Evolutionary conservation across 805 yeast genomes (phyloP).

Genomic region (Blastobotrys terrestris): DNA sequence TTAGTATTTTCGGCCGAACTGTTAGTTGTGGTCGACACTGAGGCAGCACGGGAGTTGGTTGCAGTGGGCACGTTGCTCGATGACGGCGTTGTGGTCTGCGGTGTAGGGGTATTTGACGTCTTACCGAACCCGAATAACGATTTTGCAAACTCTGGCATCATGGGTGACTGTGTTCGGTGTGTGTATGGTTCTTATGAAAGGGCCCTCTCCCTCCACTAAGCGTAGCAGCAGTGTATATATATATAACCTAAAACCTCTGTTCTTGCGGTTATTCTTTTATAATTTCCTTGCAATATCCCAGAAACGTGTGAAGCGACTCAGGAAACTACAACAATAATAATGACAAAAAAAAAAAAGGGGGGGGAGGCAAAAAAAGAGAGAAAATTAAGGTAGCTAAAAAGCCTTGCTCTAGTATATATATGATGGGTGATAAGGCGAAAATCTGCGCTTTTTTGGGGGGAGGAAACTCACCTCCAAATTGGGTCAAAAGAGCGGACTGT

Average conservation of each 20-base stretch:
- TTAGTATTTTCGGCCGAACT: neutral
- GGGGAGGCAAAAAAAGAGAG: neutral
- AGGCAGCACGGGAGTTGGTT: constrained; percentile 5
- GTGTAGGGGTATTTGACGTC: constrained; percentile 3
- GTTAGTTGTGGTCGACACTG: neutral
- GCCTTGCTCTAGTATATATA: neutral
- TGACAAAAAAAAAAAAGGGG: too few relatives aligned
- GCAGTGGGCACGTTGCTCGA: constrained; percentile 6
- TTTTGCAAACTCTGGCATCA: constrained; percentile 22
- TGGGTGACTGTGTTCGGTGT: neutral
- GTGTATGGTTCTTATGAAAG: neutral
- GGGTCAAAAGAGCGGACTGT: neutral
- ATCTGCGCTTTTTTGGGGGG: neutral
- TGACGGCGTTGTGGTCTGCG: neutral
- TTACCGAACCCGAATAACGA: constrained; percentile 20
- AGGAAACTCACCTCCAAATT: neutral
- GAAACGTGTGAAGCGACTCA: neutral
- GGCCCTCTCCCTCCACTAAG: too few relatives aligned
- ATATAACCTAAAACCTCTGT: too few relatives aligned
- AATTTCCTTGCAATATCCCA: neutral
- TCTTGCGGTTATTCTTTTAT: too few relatives aligned
- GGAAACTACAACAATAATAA: too few relatives aligned
- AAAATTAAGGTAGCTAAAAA: neutral
- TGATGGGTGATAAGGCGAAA: neutral
- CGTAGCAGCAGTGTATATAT: too few relatives aligned